Percentiles rank a stretch among this genome's conserved stretches.
These are phyloP conservation scores for Wallacemonas sp. DNA, from an alignment of 208 protist genomes.

Conservation along the genomic window DNA sequence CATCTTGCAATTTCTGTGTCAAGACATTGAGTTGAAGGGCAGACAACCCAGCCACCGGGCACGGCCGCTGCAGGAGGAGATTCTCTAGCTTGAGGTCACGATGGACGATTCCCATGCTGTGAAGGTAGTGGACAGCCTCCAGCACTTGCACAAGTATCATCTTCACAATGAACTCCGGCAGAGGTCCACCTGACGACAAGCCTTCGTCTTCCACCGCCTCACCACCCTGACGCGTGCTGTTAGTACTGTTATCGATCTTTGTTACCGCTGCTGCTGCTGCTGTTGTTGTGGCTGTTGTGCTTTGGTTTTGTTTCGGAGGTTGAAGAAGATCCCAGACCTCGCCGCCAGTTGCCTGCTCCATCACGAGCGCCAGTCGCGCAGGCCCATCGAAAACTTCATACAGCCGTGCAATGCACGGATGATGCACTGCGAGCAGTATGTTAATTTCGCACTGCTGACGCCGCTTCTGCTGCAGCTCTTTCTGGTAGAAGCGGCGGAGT, in stretches of 20 bases:
- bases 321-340: constrained; percentile 57
- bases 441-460: constrained; percentile 77
- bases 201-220: constrained; percentile 17
- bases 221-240: too few species aligned
- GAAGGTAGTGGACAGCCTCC: constrained; percentile 72
- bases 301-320: constrained; percentile 19
- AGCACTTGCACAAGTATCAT: constrained; percentile 62
- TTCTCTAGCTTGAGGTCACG: constrained; percentile 99
- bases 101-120: constrained; percentile 98
- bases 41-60: constrained; percentile 29
- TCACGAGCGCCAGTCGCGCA: constrained; percentile 56
- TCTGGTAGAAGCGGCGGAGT: constrained; percentile 36
- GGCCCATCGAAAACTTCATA: constrained; percentile 65
- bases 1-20: constrained; percentile 24
- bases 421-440: constrained; percentile 57
- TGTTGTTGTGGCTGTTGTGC: constrained; percentile 6
- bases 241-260: constrained; percentile 15
- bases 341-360: constrained; percentile 76
- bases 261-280: constrained; percentile 10
- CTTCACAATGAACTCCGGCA: constrained; percentile 65
- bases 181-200: constrained; percentile 35
- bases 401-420: constrained; percentile 61
- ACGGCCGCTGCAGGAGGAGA: constrained; percentile 93
- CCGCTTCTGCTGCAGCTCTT: constrained; percentile 40
- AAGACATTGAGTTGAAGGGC: constrained; percentile 49